A percentile compares a stretch with the other conserved stretches of the same genome.
These are phyloP conservation scores for Amanita muscaria DNA, from an alignment of 768 basidiomycete genomes.

Conservation along the genomic window DNA sequence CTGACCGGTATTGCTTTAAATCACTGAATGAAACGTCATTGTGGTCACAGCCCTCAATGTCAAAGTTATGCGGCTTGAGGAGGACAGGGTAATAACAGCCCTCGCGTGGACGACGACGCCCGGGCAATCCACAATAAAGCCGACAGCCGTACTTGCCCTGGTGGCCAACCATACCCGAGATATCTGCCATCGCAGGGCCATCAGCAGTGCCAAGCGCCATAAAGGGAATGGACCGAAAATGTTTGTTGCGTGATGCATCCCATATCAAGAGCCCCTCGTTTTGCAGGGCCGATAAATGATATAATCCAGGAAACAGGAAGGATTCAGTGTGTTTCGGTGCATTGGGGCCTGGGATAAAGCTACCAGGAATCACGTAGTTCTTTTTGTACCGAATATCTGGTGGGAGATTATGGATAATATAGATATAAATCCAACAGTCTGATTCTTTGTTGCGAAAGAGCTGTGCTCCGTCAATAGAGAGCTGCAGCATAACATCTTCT, in stretches of 20 bases:
- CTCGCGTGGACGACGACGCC: constrained; percentile 16
- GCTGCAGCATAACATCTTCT: constrained; percentile 25
- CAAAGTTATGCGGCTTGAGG: constrained; percentile 19
- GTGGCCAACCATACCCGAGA: constrained; percentile 27
- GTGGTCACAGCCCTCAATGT: background rate
- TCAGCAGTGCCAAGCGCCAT: constrained; percentile 24
- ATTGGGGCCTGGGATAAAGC: constrained; percentile 22
- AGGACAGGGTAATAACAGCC: constrained; percentile 25
- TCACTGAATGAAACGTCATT: background rate
- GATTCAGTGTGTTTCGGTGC: constrained; percentile 20
- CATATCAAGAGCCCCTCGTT: background rate
- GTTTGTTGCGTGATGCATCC: background rate
- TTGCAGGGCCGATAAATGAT: background rate
- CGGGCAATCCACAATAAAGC: constrained; percentile 21
- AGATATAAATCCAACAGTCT: constrained; percentile 35
- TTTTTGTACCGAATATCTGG: constrained; percentile 20
- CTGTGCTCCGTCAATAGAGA: constrained; percentile 35
- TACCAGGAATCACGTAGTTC: constrained; percentile 16
- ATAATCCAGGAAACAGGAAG: constrained; percentile 14
- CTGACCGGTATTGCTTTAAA: background rate
- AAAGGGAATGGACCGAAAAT: constrained; percentile 12
- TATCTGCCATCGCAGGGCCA: constrained; percentile 19
- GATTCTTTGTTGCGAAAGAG: too few species aligned
- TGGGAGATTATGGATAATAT: constrained; percentile 24
- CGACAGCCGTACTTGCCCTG: constrained; percentile 26